Base-by-base conservation (phyloP, 352 stramenopile species). In the Phytophthora crassamura region DNA sequence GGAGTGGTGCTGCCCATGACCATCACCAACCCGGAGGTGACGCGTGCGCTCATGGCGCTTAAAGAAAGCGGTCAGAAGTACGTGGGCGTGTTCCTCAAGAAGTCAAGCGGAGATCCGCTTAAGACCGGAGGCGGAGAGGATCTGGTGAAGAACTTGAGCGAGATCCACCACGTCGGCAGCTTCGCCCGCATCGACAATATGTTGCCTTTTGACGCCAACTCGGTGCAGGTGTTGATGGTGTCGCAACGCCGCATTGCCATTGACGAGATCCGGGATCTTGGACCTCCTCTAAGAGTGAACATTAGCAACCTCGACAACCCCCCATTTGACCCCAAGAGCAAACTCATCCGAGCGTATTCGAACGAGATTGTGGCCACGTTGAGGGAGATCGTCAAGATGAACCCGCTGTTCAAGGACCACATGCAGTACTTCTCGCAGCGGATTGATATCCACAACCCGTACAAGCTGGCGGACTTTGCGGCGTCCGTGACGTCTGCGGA, bases 351-450 rank as follows among this genome's bases (percentile, higher is more conserved):
- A 35, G 98, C 98, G 5, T 97, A 99, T 48, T 98, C 89, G 48
- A 99, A 99, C 72, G 97, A 99, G 79, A 98, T 99, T 51, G 83
- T 99, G 7, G 94, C 86, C 22, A 98, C 95, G 22, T 86, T 99
- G 69, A 90, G 97, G 25, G 96, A 99, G 67, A 91, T 99, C 35
- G 92, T 99, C 22, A 97, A 98, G 69, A 74, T 98, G 56, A 99
- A 99, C 75, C 95, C 96, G 18, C 67, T 99, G 12, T 98, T 99
- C 63, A 97, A 98, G 61, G 97, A 99, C 68, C 96, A 99, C 75
- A 97, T 99, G 55, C 89, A 98, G 64, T 98, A 98, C 68, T 99
- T 99, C 69, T 96, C 93, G 28, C 93, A 98, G 72, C 77, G 91
- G 16, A 86, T 98, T 36, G 94, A 98, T 67, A 94, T 97, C 22